Base-by-base conservation (phyloP, 2,329 filamentous ascomycete species). In the Pyrenochaeta sp. region DNA sequence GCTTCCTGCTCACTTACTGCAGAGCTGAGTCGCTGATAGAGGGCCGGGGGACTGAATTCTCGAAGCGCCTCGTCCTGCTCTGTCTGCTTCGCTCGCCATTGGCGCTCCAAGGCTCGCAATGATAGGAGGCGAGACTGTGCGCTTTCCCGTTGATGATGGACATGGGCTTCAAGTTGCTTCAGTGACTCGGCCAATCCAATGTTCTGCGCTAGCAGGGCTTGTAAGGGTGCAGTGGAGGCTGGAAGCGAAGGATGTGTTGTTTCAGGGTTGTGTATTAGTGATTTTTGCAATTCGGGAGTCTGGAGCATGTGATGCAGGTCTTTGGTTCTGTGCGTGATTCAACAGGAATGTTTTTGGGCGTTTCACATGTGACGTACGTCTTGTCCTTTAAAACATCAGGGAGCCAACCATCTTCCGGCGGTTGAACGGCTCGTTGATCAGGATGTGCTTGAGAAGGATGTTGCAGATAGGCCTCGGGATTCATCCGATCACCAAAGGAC, bases 51-150 rank as follows among this genome's bases (percentile, higher is more conserved):
- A 18, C 89, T 89, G 74, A 96, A 97, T 1, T 89, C 89, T 23
- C 85, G 83, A 48, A 97, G 76, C 6, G 89, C 90, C 37, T 84
- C 80, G 68, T 97, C 94, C 82, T 96, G 94, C 60, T 94, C 90
- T 1, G 83, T 80, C 71, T 97, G 90, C 71, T 94, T 95, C 57
- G 88, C 83, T 41, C 87, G 84, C 89, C 94, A 97, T 63, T 93
- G 87, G n/a, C 92, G 84, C 74, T 97, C 94, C 11, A 96, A 82
- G 1, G 89, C 89, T 61, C 93, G 89, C 15, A 94, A 84, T 8
- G 89, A 82, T 1, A 97, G 80, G 0, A 97, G 82, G 46, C 92
- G 87, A 3, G 90, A 87, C 65, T 96, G 90, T 0, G 89, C 88
- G 1, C 81, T 78, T 19, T 84, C 80, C 42, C 93, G 87, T 61